phyloP scores from a whole-genome alignment of 2,329 filamentous ascomycete genomes.

The Cytospora schulzeri region DNA sequence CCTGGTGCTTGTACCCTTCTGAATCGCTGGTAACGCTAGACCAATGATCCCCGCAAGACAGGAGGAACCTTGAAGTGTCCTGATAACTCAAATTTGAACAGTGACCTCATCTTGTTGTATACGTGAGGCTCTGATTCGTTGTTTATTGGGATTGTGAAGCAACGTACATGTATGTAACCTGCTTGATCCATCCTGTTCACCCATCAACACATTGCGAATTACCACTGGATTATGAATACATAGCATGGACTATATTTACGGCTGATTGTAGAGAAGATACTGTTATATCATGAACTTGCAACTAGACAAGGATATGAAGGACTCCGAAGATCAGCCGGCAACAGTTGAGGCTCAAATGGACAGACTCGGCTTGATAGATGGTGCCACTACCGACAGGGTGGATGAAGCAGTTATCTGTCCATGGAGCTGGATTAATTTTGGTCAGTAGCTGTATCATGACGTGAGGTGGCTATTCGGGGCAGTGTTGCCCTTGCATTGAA shows the following conservation, averaged over 20 bases:
- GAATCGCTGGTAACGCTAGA: constrained; percentile 19
- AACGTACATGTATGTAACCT: too few relatives aligned
- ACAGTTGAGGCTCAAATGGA: constrained; percentile 1
- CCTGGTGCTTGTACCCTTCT: constrained; percentile 10
- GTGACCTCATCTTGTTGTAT: neutral
- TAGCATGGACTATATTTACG: neutral
- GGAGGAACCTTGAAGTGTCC: neutral
- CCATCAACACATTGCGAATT: neutral
- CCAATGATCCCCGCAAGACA: constrained; percentile 1
- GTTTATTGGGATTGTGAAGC: too few relatives aligned
- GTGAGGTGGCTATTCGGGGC: neutral
- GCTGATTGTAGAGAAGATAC: neutral
- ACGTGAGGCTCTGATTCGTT: neutral
- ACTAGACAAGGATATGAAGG: neutral
- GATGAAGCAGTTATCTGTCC: neutral
- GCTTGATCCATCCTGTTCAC: neutral
- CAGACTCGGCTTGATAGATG: neutral
- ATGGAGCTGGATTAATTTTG: neutral
- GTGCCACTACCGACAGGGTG: neutral
- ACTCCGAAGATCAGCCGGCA: neutral
- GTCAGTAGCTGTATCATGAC: neutral
- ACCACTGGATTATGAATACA: neutral
- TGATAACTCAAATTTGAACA: constrained; percentile 11
- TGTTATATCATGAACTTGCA: neutral
- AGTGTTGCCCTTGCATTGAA: constrained; percentile 13